Conservation (phyloP, 1,139 yeast species). For the Trichomonascaceae sp. region DNA sequence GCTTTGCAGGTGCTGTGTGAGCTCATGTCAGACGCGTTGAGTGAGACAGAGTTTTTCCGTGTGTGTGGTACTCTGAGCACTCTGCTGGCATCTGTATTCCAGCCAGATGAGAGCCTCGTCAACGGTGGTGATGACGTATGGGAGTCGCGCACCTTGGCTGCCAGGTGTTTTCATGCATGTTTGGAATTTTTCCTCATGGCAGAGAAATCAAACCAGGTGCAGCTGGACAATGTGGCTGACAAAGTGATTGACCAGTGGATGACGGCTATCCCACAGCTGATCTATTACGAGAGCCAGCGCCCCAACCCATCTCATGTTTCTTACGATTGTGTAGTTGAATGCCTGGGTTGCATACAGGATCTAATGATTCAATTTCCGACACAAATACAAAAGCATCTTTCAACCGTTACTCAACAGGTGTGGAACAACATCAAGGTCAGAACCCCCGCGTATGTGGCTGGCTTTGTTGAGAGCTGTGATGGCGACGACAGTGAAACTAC, state of each 20-base stretch:
- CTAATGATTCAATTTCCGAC: not conserved
- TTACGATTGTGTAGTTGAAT: not conserved
- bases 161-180: constrained; percentile 22
- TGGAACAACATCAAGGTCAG: not conserved
- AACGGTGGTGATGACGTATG: too few species aligned
- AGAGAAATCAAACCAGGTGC: constrained; percentile 7
- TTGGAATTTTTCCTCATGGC: constrained; percentile 24
- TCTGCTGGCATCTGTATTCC: too few species aligned
- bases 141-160: constrained; percentile 14
- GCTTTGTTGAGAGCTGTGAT: not conserved
- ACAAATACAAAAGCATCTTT: not conserved
- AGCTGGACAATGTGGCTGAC: not conserved
- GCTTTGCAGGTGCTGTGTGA: constrained; percentile 53
- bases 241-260: not conserved
- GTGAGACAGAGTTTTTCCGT: constrained; percentile 77
- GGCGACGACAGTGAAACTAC: not conserved
- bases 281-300: not conserved
- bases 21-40: constrained; percentile 69
- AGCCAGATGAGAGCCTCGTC: too few species aligned
- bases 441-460: not conserved
- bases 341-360: not conserved
- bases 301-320: not conserved
- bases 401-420: not conserved
- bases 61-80: too few species aligned
- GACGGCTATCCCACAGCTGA: not conserved